Percentiles rank a stretch among this genome's conserved stretches.
These are phyloP conservation scores for Exophiala mesophila DNA, from an alignment of 2,329 filamentous ascomycete species.

Conservation along the genomic window DNA sequence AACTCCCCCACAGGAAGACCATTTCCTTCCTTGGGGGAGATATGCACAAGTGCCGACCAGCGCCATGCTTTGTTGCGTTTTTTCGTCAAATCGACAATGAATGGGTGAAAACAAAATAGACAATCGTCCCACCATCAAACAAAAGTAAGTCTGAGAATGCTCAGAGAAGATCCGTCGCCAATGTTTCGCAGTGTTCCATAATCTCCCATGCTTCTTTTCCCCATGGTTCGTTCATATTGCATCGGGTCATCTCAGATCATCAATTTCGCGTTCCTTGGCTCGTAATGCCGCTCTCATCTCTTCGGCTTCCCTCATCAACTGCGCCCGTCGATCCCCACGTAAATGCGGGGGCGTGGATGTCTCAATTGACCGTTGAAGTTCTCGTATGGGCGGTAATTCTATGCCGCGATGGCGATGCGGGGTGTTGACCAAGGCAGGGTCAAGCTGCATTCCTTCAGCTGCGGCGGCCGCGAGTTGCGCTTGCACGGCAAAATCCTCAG, in stretches of 20 bases:
- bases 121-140: background rate
- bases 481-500: slow-evolving; percentile 18
- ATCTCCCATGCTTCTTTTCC: background rate
- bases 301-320: slow-evolving; percentile 66
- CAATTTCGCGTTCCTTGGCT: slow-evolving; percentile 69
- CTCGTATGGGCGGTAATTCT: slow-evolving; percentile 19
- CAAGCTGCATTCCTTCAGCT: slow-evolving; percentile 37
- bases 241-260: slow-evolving; percentile 44
- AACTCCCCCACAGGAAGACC: no score
- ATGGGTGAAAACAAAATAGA: background rate
- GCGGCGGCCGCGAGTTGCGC: slow-evolving; percentile 26
- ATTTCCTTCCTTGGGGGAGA: background rate
- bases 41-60: slow-evolving; percentile 6
- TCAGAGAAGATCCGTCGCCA: no score
- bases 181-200: background rate
- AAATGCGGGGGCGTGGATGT: slow-evolving; percentile 17
- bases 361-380: slow-evolving; percentile 12
- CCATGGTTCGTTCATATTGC: no score
- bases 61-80: slow-evolving; percentile 12
- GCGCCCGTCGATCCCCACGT: slow-evolving; percentile 27
- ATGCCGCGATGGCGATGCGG: slow-evolving; percentile 31
- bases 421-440: slow-evolving; percentile 35
- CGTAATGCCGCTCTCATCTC: slow-evolving; percentile 67
- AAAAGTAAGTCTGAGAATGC: no score
- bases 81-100: slow-evolving; percentile 3